Evolutionary conservation across 257 asterid species (phyloP).

Genomic region (Lithospermum erythrorhizon): DNA sequence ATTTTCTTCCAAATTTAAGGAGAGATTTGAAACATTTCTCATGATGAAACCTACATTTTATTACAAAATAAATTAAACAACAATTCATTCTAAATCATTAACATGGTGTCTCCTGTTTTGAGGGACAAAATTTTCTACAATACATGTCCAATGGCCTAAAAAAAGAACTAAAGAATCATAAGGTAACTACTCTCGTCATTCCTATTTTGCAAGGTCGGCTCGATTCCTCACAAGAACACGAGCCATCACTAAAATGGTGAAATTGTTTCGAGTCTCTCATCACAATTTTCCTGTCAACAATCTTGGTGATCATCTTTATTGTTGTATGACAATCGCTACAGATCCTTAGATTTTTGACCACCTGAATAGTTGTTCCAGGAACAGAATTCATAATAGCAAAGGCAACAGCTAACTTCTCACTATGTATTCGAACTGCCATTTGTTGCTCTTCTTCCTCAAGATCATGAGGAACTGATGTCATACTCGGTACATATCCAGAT

Average conservation of each 20-base stretch:
- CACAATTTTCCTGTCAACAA: constrained; percentile 57
- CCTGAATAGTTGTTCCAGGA: constrained; percentile 61
- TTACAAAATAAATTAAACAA: too few relatives aligned
- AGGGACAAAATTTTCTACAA: too few relatives aligned
- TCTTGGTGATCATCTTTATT: constrained; percentile 57
- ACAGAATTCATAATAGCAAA: constrained; percentile 69
- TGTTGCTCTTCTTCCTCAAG: constrained; percentile 85
- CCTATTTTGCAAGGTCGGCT: too few relatives aligned
- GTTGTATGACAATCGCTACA: constrained; percentile 71
- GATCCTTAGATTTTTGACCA: constrained; percentile 72
- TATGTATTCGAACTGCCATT: constrained; percentile 49
- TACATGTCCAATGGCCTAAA: too few relatives aligned
- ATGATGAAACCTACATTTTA: too few relatives aligned
- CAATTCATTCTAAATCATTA: too few relatives aligned
- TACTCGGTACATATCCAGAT: constrained; percentile 56
- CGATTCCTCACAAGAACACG: constrained; percentile 68
- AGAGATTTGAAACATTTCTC: too few relatives aligned
- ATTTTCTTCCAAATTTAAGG: too few relatives aligned
- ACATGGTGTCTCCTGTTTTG: too few relatives aligned
- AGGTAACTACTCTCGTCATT: too few relatives aligned
- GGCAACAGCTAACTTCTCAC: constrained; percentile 88
- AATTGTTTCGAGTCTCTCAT: constrained; percentile 84
- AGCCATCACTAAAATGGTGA: constrained; percentile 73
- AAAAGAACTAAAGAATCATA: too few relatives aligned
- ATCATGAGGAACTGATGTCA: constrained; percentile 64